Conservation (phyloP, 345 rosid species). For the Euphorbia pulcherrima region DNA sequence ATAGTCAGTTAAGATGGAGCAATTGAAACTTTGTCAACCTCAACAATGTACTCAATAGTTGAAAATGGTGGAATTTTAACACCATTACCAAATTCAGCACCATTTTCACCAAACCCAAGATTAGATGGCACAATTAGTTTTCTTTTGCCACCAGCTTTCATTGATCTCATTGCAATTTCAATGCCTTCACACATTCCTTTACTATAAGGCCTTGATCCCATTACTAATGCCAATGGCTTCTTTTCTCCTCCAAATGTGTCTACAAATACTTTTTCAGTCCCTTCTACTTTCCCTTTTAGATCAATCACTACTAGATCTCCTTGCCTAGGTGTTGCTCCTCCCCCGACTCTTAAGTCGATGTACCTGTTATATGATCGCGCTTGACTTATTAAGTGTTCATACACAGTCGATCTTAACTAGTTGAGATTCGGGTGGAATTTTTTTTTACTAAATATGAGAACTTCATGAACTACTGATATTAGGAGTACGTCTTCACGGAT, state of each 20-base stretch:
- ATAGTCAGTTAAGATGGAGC: constrained; percentile 69
- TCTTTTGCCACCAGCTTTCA: constrained; percentile 85
- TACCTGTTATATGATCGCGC: constrained; percentile 42
- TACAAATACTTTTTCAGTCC: constrained; percentile 54
- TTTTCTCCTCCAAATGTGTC: constrained; percentile 55
- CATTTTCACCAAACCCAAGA: constrained; percentile 71
- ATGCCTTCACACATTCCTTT: constrained; percentile 84
- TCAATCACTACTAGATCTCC: constrained; percentile 85
- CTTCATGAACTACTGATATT: too few species aligned
- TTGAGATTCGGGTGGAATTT: too few species aligned
- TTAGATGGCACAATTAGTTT: constrained; percentile 66
- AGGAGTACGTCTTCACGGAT: too few species aligned
- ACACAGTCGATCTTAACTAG: too few species aligned
- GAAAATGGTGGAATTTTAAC: constrained; percentile 62
- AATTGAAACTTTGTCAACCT: constrained; percentile 79
- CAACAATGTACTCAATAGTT: constrained; percentile 64
- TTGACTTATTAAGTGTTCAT: too few species aligned
- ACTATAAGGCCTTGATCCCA: constrained; percentile 77
- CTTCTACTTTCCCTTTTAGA: constrained; percentile 62
- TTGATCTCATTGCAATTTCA: constrained; percentile 62
- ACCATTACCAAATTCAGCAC: constrained; percentile 60
- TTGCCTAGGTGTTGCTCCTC: constrained; percentile 66
- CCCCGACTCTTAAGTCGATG: constrained; percentile 75
- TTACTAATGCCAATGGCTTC: constrained; percentile 64
- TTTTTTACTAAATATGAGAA: too few species aligned